Percentiles rank a stretch among this genome's conserved stretches.
These are phyloP conservation scores for Plasmodium knowlesi DNA, from an alignment of 169 alveolate genomes.

Conservation along the genomic window DNA sequence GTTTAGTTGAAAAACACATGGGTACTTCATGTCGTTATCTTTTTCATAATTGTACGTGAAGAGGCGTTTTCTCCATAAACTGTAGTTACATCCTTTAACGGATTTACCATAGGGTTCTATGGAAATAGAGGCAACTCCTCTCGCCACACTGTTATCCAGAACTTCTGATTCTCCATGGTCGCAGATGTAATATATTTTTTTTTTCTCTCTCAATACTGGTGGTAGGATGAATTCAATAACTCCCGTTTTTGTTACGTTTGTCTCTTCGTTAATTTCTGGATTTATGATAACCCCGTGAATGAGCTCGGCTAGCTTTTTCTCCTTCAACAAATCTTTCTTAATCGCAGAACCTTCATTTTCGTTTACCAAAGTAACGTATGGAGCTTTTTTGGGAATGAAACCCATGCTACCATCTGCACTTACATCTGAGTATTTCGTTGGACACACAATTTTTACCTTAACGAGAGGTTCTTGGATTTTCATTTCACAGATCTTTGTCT, in stretches of 20 bases:
- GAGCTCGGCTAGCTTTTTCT: constrained; percentile 9
- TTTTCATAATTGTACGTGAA: not conserved
- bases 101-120: constrained; percentile 40
- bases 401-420: not conserved
- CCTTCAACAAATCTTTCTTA: not conserved
- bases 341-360: not conserved
- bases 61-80: not conserved
- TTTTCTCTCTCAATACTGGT: not conserved
- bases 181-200: constrained; percentile 28
- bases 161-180: constrained; percentile 1
- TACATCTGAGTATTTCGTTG: not conserved
- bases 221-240: constrained; percentile 40
- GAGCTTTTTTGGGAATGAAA: constrained; percentile 45
- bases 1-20: constrained; percentile 51
- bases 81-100: constrained; percentile 40
- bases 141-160: not conserved
- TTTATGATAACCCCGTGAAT: constrained; percentile 34
- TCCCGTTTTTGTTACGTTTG: constrained; percentile 13
- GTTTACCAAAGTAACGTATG: constrained; percentile 18
- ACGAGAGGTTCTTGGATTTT: constrained; percentile 29
- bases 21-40: not conserved
- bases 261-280: not conserved
- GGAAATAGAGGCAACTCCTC: constrained; percentile 28
- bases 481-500: constrained; percentile 23
- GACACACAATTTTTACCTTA: constrained; percentile 51